These are phyloP conservation scores for Exobasidium rhododendri DNA, from an alignment of 1,284 basidiomycete species.

Conservation along the genomic window DNA sequence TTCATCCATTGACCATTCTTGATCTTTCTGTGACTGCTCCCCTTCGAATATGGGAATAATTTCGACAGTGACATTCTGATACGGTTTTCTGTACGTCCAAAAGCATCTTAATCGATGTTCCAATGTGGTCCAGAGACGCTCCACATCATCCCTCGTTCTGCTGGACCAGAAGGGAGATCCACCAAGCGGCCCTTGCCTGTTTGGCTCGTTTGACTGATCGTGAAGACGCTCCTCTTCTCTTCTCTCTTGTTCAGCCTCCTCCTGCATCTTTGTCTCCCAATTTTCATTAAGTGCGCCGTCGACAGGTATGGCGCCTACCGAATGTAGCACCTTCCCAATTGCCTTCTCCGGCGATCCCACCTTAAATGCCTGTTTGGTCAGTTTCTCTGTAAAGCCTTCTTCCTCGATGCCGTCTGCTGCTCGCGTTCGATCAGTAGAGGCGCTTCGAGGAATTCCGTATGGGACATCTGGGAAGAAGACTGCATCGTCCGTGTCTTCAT, in stretches of 20 bases:
- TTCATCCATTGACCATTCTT: neutral
- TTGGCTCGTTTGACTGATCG: neutral
- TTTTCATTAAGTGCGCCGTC: constrained; percentile 25
- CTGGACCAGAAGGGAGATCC: constrained; percentile 32
- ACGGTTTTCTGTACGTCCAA: constrained; percentile 38
- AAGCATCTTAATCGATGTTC: constrained; percentile 31
- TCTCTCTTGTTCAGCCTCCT: constrained; percentile 6
- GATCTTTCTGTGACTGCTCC: constrained; percentile 16
- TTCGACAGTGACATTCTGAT: constrained; percentile 33
- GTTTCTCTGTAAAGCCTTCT: constrained; percentile 24
- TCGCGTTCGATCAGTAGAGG: neutral
- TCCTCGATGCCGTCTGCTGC: neutral
- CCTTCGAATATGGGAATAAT: constrained; percentile 27
- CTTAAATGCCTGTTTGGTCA: constrained; percentile 28
- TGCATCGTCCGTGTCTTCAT: constrained; percentile 13
- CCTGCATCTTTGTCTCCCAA: constrained; percentile 8
- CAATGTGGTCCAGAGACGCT: constrained; percentile 32
- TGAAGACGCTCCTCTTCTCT: neutral
- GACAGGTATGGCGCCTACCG: constrained; percentile 34
- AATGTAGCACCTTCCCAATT: constrained; percentile 31
- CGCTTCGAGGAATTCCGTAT: constrained; percentile 4
- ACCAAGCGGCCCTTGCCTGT: constrained; percentile 7
- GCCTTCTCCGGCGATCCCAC: constrained; percentile 26
- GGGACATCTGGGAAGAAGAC: constrained; percentile 14
- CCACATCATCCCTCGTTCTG: constrained; percentile 33